Evolutionary conservation across 306 rosid species (phyloP).

Genomic region (Lathyrus aphaca): DNA sequence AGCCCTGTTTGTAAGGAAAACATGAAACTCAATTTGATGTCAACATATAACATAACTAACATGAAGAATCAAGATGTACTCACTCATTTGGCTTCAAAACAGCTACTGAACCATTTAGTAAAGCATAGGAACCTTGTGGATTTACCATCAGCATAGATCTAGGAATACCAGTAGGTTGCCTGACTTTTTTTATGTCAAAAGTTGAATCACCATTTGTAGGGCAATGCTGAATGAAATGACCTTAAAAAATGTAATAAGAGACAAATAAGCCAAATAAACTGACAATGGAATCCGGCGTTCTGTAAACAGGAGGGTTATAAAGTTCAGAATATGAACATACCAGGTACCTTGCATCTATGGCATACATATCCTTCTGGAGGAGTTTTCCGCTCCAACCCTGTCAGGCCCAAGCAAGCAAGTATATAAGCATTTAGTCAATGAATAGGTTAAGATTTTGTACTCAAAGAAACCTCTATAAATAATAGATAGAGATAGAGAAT

Average conservation of each 20-base stretch:
- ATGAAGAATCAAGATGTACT: constrained; percentile 37
- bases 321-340: constrained; percentile 54
- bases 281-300: constrained; percentile 1
- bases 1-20: constrained; percentile 62
- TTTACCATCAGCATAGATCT: constrained; percentile 94
- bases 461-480: constrained; percentile 10
- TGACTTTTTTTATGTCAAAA: constrained; percentile 83
- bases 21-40: constrained; percentile 17
- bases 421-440: constrained; percentile 36
- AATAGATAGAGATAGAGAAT: constrained; percentile 33
- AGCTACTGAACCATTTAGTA: constrained; percentile 94
- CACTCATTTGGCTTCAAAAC: constrained; percentile 97
- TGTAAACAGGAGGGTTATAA: constrained; percentile 5
- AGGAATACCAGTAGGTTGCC: constrained; percentile 98
- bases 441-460: constrained; percentile 10
- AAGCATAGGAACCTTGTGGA: constrained; percentile 92
- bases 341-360: constrained; percentile 95
- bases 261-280: constrained; percentile 13
- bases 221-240: constrained; percentile 97
- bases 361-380: constrained; percentile 98
- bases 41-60: constrained; percentile 28
- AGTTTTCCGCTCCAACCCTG: constrained; percentile 87
- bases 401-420: constrained; percentile 47
- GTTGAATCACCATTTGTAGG: constrained; percentile 96
- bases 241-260: constrained; percentile 43